Conservation (phyloP, 2,329 filamentous ascomycete species). For the Pseudogymnoascus sp. region DNA sequence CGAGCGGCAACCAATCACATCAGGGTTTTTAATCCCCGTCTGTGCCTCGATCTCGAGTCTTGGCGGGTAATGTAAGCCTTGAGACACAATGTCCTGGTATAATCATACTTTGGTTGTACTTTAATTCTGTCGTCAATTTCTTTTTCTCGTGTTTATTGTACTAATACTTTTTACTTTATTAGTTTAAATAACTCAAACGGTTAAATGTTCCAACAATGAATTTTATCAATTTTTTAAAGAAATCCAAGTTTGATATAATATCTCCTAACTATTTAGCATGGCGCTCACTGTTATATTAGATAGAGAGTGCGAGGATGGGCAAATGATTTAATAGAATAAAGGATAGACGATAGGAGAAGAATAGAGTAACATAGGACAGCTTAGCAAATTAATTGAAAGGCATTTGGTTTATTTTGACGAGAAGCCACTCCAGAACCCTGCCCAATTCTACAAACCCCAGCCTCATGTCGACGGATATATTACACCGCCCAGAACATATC, state of each 20-base stretch:
- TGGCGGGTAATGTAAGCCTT: neutral
- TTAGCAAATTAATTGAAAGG: neutral
- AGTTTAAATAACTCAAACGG: neutral
- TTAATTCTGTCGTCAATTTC: neutral
- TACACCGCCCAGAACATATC: conserved; percentile 53
- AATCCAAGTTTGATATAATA: neutral
- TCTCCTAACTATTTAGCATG: neutral
- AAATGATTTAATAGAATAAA: neutral
- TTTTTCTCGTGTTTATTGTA: neutral
- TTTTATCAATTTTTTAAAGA: neutral
- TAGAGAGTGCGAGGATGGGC: neutral
- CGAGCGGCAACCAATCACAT: neutral
- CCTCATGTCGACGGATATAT: conserved; percentile 10
- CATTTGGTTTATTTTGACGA: too few relatives aligned
- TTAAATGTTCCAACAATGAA: too few relatives aligned
- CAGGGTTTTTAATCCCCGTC: neutral
- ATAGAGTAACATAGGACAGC: neutral
- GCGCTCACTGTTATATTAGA: neutral
- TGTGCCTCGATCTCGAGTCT: neutral
- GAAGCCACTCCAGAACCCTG: neutral
- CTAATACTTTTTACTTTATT: neutral
- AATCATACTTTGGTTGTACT: neutral
- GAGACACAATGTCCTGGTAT: neutral
- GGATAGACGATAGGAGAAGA: neutral
- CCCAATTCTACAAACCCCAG: neutral